Evolutionary conservation across 2,329 filamentous ascomycete genomes (phyloP).

Genomic region (Talaromyces sp.): DNA sequence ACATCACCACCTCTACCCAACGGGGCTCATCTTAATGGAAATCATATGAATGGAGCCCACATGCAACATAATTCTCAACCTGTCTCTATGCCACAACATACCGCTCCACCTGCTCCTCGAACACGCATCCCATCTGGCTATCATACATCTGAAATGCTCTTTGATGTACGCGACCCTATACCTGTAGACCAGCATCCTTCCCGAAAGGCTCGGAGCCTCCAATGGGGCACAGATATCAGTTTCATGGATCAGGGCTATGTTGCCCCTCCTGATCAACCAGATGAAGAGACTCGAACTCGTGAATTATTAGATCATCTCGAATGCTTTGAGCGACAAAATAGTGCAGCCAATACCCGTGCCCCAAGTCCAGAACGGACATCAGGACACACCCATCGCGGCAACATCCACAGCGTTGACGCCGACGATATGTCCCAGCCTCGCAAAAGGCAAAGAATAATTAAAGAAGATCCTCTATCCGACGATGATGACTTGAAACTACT

Average conservation of each 20-base stretch:
- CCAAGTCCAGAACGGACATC: conserved; percentile 55
- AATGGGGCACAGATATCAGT: conserved; percentile 70
- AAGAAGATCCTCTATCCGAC: conserved; percentile 43
- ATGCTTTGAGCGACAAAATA: conserved; percentile 61
- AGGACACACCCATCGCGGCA: conserved; percentile 9
- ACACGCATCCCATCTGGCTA: conserved; percentile 33
- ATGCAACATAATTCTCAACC: conserved; percentile 7
- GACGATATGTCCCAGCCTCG: conserved; percentile 33
- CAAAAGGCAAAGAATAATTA: conserved; percentile 35
- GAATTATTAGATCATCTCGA: conserved; percentile 60
- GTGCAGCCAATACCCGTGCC: conserved; percentile 62
- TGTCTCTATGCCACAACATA: conserved; percentile 21
- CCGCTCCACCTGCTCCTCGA: conserved; percentile 16
- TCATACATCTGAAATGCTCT: conserved; percentile 43
- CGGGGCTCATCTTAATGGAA: conserved; percentile 25
- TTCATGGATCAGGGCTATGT: conserved; percentile 66
- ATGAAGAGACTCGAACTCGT: conserved; percentile 59
- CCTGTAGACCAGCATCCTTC: conserved; percentile 41
- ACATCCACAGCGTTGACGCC: conserved; percentile 11
- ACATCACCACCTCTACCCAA: conserved; percentile 24
- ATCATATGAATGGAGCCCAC: conserved; percentile 16
- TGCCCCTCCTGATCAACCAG: conserved; percentile 59
- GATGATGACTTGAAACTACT: conserved; percentile 39
- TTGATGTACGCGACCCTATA: conserved; percentile 39
- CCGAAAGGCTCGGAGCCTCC: conserved; percentile 50